These are phyloP conservation scores for Ustilago xerochloae DNA, from an alignment of 1,284 basidiomycete genomes.

Conservation along the genomic window DNA sequence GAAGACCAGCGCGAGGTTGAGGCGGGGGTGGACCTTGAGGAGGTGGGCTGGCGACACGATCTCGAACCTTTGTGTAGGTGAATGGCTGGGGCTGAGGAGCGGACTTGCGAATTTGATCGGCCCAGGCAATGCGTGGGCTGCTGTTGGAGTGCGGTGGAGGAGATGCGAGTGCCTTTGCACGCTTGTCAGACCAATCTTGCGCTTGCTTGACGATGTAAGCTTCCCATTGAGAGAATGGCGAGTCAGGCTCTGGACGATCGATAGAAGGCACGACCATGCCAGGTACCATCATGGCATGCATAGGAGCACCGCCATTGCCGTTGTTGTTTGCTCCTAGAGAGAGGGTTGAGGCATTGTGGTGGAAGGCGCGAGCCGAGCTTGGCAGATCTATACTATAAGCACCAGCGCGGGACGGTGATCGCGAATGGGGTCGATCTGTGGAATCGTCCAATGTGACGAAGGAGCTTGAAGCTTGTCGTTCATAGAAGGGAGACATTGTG, in stretches of 20 bases:
- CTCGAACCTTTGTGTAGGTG: constrained; percentile 34
- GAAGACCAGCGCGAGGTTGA: constrained; percentile 6
- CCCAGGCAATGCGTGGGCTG: constrained; percentile 34
- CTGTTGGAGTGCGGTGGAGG: constrained; percentile 4
- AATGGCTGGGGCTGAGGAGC: constrained; percentile 25
- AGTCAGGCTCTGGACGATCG: constrained; percentile 18
- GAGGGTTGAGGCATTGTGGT: constrained; percentile 12
- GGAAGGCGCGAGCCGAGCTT: constrained; percentile 2
- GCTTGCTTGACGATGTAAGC: constrained; percentile 44
- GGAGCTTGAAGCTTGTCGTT: constrained; percentile 8
- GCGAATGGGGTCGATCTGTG: constrained; percentile 6
- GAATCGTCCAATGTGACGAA: constrained; percentile 11
- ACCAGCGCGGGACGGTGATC: constrained; percentile 3
- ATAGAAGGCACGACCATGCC: constrained; percentile 19
- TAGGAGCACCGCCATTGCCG: constrained; percentile 18
- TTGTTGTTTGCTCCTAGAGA: constrained; percentile 19
- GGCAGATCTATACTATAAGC: not conserved
- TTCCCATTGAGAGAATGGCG: constrained; percentile 44
- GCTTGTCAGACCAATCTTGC: constrained; percentile 28
- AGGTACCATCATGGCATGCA: constrained; percentile 46
- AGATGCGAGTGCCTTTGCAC: constrained; percentile 8
- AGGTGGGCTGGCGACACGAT: constrained; percentile 26
- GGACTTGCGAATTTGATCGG: constrained; percentile 34
- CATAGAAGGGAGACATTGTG: constrained; percentile 26
- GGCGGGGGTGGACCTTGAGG: constrained; percentile 21